Conservation (phyloP, 2,329 filamentous ascomycete species). For the Nigrospora osmanthi region DNA sequence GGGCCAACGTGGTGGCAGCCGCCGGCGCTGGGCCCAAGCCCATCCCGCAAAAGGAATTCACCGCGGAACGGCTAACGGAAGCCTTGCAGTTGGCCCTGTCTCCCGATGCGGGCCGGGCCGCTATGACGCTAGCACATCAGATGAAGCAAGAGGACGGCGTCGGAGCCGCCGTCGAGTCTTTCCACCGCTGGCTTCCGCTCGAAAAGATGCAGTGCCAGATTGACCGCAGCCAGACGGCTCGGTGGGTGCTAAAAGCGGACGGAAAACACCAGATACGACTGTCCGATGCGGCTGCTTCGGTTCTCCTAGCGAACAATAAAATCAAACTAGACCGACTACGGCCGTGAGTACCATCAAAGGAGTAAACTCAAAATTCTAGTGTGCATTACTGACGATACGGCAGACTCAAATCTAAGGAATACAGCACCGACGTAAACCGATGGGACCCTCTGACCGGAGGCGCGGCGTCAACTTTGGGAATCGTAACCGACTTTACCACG, state of each 20-base stretch:
- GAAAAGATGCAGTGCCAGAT: slow-evolving; percentile 23
- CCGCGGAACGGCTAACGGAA: slow-evolving; percentile 21
- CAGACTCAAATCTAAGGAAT: slow-evolving; percentile 32
- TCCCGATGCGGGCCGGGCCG: slow-evolving; percentile 8
- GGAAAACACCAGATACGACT: slow-evolving; percentile 31
- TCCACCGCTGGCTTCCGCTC: slow-evolving; percentile 25
- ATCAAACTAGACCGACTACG: slow-evolving; percentile 25
- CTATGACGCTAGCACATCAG: slow-evolving; percentile 21
- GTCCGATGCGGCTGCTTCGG: slow-evolving; percentile 42
- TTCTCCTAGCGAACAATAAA: slow-evolving; percentile 42
- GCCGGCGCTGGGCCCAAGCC: slow-evolving; percentile 30
- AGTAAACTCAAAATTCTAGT: too few relatives aligned
- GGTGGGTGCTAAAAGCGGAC: slow-evolving; percentile 7
- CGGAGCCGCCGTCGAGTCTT: slow-evolving; percentile 26
- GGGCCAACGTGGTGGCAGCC: slow-evolving; percentile 28
- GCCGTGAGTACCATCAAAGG: too few relatives aligned
- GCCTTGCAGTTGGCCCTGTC: slow-evolving; percentile 20
- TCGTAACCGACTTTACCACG: background rate
- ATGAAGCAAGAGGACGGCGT: slow-evolving; percentile 28
- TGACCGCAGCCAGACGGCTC: slow-evolving; percentile 35
- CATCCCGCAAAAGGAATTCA: slow-evolving; percentile 24
- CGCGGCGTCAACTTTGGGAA: slow-evolving; percentile 9
- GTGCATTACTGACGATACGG: slow-evolving; percentile 22
- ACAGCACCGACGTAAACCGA: slow-evolving; percentile 22
- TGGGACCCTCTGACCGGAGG: slow-evolving; percentile 24